Evolutionary conservation across 1,284 basidiomycete genomes (phyloP).

Genomic region (Grifola frondosa): DNA sequence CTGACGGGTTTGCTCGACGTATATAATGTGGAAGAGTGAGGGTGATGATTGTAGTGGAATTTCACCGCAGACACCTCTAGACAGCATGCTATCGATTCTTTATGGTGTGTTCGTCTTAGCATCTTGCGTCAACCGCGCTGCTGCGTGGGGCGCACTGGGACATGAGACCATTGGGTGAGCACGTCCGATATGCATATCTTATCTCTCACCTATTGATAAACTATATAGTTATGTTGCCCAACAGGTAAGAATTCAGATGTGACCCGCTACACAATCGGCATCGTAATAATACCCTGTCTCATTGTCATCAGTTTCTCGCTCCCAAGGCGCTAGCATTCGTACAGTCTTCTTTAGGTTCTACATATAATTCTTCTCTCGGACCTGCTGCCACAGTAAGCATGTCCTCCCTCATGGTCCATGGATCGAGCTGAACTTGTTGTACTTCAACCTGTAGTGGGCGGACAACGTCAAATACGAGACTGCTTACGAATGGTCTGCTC

Average conservation of each 20-base stretch:
- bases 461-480: constrained; percentile 11
- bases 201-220: not conserved
- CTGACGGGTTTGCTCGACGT: no score
- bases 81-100: no score
- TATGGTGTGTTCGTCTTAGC: no score
- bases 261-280: not conserved
- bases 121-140: no score
- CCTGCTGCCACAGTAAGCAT: constrained; percentile 10
- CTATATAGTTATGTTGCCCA: constrained; percentile 15
- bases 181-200: no score
- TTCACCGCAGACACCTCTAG: no score
- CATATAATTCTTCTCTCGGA: constrained; percentile 13
- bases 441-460: constrained; percentile 8
- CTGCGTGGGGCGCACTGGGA: constrained; percentile 14
- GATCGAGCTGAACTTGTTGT: not conserved
- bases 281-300: no score
- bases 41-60: no score
- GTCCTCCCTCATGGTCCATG: not conserved
- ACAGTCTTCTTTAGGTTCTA: constrained; percentile 13
- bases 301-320: constrained; percentile 12
- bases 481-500: constrained; percentile 14
- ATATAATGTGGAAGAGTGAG: no score
- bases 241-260: constrained; percentile 2
- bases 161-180: constrained; percentile 19
- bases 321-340: constrained; percentile 17